Percentiles rank a stretch among this genome's conserved stretches.
phyloP scores from a whole-genome alignment of 768 basidiomycete species.

The Cytidiella melzeri region DNA sequence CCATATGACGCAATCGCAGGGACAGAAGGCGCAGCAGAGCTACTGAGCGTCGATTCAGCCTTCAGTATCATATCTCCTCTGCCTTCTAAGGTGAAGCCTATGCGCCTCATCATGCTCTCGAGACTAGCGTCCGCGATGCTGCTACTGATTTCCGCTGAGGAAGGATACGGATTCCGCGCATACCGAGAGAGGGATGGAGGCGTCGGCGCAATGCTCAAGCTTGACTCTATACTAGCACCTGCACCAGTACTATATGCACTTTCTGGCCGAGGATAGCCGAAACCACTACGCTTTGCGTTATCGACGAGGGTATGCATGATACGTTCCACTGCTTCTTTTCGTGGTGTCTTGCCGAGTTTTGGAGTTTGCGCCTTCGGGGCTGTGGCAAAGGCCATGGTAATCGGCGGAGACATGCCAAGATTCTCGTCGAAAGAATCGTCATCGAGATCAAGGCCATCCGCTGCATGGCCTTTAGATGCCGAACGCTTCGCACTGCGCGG shows the following conservation, averaged over 20 bases:
- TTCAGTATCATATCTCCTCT: background rate
- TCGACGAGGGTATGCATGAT: conserved; percentile 59
- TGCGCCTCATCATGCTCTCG: conserved; percentile 64
- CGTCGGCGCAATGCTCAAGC: conserved; percentile 61
- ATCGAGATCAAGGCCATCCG: conserved; percentile 14
- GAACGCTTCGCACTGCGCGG: background rate
- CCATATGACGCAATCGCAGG: background rate
- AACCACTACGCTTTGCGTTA: conserved; percentile 15
- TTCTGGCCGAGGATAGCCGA: conserved; percentile 1
- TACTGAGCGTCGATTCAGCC: conserved; percentile 4
- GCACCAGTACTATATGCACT: background rate
- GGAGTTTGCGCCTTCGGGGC: conserved; percentile 25
- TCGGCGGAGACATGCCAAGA: conserved; percentile 45
- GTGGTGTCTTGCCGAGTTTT: conserved; percentile 56
- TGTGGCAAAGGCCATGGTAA: conserved; percentile 46
- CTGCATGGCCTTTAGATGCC: conserved; percentile 11
- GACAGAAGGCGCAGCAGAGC: conserved; percentile 9
- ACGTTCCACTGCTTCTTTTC: conserved; percentile 61
- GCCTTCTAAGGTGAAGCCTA: conserved; percentile 32
- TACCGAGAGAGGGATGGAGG: conserved; percentile 73
- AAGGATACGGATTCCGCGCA: conserved; percentile 32
- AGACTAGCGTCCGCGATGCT: conserved; percentile 53
- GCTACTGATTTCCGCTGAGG: conserved; percentile 27
- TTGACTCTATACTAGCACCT: conserved; percentile 38
- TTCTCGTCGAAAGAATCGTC: conserved; percentile 35